A percentile compares a stretch with the other conserved stretches of the same genome.
These are phyloP conservation scores for Botryococcus braunii DNA, from an alignment of 163 green algal genomes.

Conservation along the genomic window DNA sequence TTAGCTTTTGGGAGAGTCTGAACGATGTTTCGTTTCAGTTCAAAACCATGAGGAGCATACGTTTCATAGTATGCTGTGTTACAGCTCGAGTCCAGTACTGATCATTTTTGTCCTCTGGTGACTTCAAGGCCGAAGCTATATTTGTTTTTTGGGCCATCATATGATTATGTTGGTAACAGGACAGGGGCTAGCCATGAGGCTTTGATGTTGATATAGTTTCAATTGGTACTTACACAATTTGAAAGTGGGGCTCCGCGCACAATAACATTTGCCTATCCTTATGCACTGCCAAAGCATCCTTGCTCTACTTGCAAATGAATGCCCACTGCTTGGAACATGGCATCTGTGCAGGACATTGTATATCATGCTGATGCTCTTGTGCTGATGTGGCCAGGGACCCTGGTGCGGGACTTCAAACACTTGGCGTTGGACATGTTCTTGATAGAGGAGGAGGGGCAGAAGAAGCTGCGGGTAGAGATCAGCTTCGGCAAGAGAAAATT, in stretches of 20 bases:
- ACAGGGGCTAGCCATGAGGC: too few relatives aligned
- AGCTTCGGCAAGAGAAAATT: constrained; percentile 89
- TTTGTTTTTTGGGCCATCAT: too few relatives aligned
- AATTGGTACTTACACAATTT: background rate
- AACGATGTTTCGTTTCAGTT: too few relatives aligned
- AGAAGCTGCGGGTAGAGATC: constrained; percentile 69
- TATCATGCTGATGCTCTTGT: background rate
- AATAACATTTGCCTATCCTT: background rate
- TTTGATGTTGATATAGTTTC: background rate
- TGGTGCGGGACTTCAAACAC: constrained; percentile 82
- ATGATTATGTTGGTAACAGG: too few relatives aligned
- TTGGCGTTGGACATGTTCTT: constrained; percentile 85
- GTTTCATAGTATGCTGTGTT: too few relatives aligned
- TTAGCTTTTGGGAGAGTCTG: too few relatives aligned
- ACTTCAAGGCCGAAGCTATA: too few relatives aligned
- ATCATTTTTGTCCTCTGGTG: too few relatives aligned
- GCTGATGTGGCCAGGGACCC: constrained; percentile 29
- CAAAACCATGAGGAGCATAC: too few relatives aligned
- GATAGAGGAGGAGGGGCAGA: constrained; percentile 42
- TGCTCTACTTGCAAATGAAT: background rate
- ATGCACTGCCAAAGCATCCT: background rate
- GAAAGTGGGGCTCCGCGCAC: background rate
- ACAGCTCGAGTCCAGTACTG: too few relatives aligned
- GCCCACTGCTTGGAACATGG: background rate
- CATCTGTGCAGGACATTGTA: background rate